phyloP scores from a whole-genome alignment of 495 filamentous ascomycete species.

The Jackrogersella multiformis region DNA sequence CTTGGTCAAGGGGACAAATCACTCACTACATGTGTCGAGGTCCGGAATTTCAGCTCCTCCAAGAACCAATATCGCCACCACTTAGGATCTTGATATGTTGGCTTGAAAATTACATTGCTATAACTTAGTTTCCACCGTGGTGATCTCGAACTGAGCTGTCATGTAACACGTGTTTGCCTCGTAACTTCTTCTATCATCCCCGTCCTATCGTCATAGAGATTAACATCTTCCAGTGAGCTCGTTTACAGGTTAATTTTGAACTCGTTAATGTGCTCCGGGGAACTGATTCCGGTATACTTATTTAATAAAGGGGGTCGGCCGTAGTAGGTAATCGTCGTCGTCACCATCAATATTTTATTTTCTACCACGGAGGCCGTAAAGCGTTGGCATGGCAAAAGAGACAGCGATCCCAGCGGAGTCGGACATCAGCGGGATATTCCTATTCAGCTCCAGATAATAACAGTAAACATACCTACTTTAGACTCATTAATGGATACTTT shows the following conservation, averaged over 20 bases:
- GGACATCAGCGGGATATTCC: background rate
- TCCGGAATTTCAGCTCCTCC: conserved; percentile 2
- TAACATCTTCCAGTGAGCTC: background rate
- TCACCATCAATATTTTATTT: background rate
- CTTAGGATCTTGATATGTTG: conserved; percentile 13
- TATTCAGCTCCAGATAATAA: background rate
- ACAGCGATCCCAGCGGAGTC: background rate
- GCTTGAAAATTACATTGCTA: conserved; percentile 7
- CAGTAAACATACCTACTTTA: background rate
- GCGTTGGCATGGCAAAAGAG: background rate
- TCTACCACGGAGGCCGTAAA: background rate
- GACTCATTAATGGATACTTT: background rate
- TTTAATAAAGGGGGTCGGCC: background rate
- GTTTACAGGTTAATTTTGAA: background rate
- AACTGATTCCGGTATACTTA: background rate
- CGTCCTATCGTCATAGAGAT: background rate
- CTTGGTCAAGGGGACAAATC: background rate
- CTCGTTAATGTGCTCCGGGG: background rate
- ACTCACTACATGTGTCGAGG: conserved; percentile 5
- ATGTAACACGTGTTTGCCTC: conserved; percentile 23
- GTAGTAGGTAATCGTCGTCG: background rate
- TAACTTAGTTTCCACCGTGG: conserved; percentile 3
- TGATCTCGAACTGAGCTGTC: conserved; percentile 22
- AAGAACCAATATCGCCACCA: conserved; percentile 10
- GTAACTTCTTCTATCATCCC: background rate